Base-by-base conservation (phyloP, 192 early-diverging fungal genomes). In the Chytriomyces sp. region DNA sequence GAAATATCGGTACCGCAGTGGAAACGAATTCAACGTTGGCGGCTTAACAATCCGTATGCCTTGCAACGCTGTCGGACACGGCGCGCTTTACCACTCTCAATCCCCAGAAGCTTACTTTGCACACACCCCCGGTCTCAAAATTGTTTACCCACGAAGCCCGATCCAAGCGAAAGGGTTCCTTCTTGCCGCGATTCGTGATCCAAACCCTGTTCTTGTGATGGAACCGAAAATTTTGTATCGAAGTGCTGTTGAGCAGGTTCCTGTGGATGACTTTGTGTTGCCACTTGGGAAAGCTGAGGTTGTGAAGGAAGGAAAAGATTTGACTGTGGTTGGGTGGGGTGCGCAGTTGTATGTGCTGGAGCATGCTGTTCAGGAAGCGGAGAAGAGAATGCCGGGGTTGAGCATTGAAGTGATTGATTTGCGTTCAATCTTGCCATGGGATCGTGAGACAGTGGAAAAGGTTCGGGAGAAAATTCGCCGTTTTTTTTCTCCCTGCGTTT, bases 141-240 rank as follows among this genome's bases (percentile, higher is more conserved):
- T 98, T 5, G 95, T 98, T 5, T 87, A 95, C 64, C 96, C 97
- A 16, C 85, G 97, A 70, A 91, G 92, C 60, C 95, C 97, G 3
- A 93, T 96, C 69, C 96, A 98, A 78, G 94, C 95, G 46, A 98
- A 98, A 83, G 97, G 97, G 16, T 86, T 98, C 35, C 86, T 98
- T 62, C 82, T 97, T 45, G 90, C 94, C 3, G 88, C 94, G 3
- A 95, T 98, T 76, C 88, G 95, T 65, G 95, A 97, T 80, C 88
- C 86, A 53, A 98, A 98, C 82, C 97, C 97, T 7, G 91, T 93
- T n/a, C 81, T 98, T 8, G 94, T 98, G 76, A 92, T 97, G 81
- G 97, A 98, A 83, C 97, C 97, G 76, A 98, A 98, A 86, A 92
- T 94, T 64, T 86, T 98, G n/a, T 98, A 98, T 84, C 93, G 97